These are phyloP conservation scores for Rhododendron henanense DNA, from an alignment of 148 eudicot genomes.

Conservation along the genomic window DNA sequence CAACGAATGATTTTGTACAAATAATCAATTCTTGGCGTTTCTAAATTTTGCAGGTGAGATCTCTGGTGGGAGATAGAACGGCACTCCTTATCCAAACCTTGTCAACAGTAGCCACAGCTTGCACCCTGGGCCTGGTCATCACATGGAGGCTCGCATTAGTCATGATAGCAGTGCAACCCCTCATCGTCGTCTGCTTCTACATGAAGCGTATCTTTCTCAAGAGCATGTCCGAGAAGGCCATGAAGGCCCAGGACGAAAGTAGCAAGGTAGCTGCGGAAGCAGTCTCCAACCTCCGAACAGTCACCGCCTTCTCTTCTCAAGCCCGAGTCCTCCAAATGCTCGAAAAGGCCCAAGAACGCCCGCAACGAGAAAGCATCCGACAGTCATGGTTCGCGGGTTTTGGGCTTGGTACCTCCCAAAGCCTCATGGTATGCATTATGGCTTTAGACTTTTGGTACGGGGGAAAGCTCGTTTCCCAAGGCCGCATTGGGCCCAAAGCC, in stretches of 20 bases:
- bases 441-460: conserved; percentile 1
- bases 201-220: not conserved
- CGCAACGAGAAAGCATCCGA: not conserved
- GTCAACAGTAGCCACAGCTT: not conserved
- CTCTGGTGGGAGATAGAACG: not conserved
- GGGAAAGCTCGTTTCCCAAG: not conserved
- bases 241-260: not conserved
- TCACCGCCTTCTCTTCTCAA: not conserved
- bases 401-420: not conserved
- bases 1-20: not conserved
- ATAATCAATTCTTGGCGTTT: not conserved
- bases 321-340: not conserved
- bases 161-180: not conserved
- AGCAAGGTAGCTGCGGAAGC: not conserved
- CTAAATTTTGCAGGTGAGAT: not conserved
- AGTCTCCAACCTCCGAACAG: not conserved
- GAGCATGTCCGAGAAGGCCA: not conserved
- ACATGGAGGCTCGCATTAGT: not conserved
- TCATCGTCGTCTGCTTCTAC: not conserved
- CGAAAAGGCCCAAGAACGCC: not conserved
- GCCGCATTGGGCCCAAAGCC: not conserved
- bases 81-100: not conserved
- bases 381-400: not conserved
- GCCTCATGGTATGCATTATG: not conserved
- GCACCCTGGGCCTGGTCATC: not conserved